Conservation (phyloP, 495 filamentous ascomycete genomes). For the Sporormia fimetaria region DNA sequence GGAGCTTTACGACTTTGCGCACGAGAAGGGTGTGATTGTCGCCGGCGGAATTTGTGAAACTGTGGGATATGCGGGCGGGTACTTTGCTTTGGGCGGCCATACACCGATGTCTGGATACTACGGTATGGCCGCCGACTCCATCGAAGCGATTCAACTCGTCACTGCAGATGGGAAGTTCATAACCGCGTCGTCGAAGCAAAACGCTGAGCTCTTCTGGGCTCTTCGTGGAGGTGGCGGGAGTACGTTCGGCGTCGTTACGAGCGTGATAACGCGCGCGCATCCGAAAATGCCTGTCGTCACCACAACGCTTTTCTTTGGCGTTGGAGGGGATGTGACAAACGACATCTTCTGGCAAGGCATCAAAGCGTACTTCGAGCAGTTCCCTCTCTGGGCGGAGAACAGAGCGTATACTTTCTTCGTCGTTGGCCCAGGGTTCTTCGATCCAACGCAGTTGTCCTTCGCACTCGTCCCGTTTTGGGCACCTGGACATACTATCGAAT, state of each 20-base stretch:
- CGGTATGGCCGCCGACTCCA: slow-evolving; percentile 15
- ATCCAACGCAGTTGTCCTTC: too few species aligned
- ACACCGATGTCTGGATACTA: slow-evolving; percentile 8
- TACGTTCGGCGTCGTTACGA: slow-evolving; percentile 12
- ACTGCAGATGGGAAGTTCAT: slow-evolving; percentile 14
- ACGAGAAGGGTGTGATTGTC: too few species aligned
- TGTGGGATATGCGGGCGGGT: slow-evolving; percentile 17
- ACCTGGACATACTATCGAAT: slow-evolving; percentile 4
- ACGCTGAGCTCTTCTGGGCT: slow-evolving; percentile 18
- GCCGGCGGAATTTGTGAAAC: too few species aligned
- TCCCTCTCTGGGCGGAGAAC: slow-evolving; percentile 4
- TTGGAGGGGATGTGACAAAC: too few species aligned
- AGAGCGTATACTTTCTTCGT: slow-evolving; percentile 12
- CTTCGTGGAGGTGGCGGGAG: slow-evolving; percentile 15
- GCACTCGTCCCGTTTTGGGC: slow-evolving; percentile 4
- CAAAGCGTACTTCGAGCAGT: slow-evolving; percentile 6
- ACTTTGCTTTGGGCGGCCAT: slow-evolving; percentile 14
- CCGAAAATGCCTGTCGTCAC: slow-evolving; percentile 6
- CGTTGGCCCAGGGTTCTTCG: too few species aligned
- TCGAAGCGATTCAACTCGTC: slow-evolving; percentile 5
- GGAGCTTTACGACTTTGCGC: too few species aligned
- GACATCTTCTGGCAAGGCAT: slow-evolving; percentile 11
- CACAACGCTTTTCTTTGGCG: slow-evolving; percentile 3
- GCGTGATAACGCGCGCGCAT: slow-evolving; percentile 1
- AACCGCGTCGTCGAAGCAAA: slow-evolving; percentile 4